Base-by-base conservation (phyloP, 2,329 filamentous ascomycete species). In the Alternaria triticina region DNA sequence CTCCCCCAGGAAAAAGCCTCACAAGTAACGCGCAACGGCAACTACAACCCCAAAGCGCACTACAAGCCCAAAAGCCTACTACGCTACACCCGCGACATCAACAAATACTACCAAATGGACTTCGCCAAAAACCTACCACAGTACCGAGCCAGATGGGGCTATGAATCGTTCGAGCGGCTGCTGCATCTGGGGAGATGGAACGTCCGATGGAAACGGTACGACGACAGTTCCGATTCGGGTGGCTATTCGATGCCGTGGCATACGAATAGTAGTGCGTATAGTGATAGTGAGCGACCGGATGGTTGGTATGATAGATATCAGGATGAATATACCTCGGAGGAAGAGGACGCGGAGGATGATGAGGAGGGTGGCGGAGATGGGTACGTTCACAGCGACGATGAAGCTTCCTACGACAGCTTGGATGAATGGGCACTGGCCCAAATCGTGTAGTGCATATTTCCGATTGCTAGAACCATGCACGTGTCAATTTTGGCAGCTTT, bases 51-150 rank as follows among this genome's bases (percentile, higher is more conserved):
- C 4, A 36, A 36, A 36, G 4, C 33, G 1, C 33, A 36, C 2
- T 36, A 36, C 33, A 36, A 36, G 9, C 9, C 33, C 0, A 7
- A 36, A 2, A n/a, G 4, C 15, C 15, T n/a, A 1, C 33, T 36
- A 7, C 33, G 33, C 33, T 36, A 36, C 33, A 36, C 33, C 7
- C 33, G 33, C 33, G 20, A 22, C 4, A 36, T 36, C 33, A 36
- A 36, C 33, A 36, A 36, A 4, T 4, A 36, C 33, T 36, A 36
- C 33, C 33, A 36, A 36, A 36, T 36, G 33, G 33, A 36, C 33
- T 36, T 36, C 33, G 33, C 33, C 0, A 4, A 4, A 5, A 36
- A 36, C 0, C 33, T 36, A 7, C 4, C 0, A 0, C 7, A 36
- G 0, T 36, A 36, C 33, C 8, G 33, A 36, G 33, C 33, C 3